phyloP scores from a whole-genome alignment of 441 rosid species.

The Manihot esculenta region DNA sequence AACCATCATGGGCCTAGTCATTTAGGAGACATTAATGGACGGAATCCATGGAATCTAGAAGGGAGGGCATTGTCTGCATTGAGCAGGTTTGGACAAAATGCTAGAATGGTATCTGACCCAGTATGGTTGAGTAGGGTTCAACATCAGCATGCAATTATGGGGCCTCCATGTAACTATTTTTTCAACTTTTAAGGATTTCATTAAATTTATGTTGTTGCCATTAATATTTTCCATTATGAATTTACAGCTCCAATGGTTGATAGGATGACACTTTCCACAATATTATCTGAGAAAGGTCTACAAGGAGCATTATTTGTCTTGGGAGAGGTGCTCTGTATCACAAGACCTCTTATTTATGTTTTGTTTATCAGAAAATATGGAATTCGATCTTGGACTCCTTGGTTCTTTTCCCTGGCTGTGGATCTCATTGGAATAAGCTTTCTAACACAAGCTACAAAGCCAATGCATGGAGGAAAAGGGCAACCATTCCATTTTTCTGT shows the following conservation, averaged over 20 bases:
- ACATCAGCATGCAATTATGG: slow-evolving; percentile 59
- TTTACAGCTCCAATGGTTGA: slow-evolving; percentile 41
- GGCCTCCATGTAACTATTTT: slow-evolving; percentile 43
- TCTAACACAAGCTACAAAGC: slow-evolving; percentile 43
- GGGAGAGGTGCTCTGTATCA: slow-evolving; percentile 72
- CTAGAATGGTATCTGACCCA: slow-evolving; percentile 51
- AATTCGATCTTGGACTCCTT: slow-evolving; percentile 82
- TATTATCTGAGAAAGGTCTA: slow-evolving; percentile 69
- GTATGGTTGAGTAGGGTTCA: slow-evolving; percentile 61
- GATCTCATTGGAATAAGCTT: slow-evolving; percentile 59
- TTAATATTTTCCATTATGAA: slow-evolving; percentile 20
- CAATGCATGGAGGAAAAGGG: slow-evolving; percentile 37
- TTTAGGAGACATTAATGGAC: slow-evolving; percentile 32
- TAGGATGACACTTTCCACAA: slow-evolving; percentile 46
- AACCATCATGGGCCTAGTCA: slow-evolving; percentile 30
- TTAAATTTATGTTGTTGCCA: slow-evolving; percentile 13
- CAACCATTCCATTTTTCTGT: slow-evolving; percentile 43
- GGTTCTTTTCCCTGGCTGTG: slow-evolving; percentile 76
- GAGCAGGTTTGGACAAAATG: slow-evolving; percentile 77
- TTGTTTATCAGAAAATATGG: slow-evolving; percentile 74
- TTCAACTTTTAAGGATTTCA: slow-evolving; percentile 10
- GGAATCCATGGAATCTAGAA: slow-evolving; percentile 59
- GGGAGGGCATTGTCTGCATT: slow-evolving; percentile 82
- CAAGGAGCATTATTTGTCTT: slow-evolving; percentile 57
- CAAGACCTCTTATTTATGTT: slow-evolving; percentile 87